Evolutionary conservation across 345 rosid species (phyloP).

Genomic region (Populus nigra): DNA sequence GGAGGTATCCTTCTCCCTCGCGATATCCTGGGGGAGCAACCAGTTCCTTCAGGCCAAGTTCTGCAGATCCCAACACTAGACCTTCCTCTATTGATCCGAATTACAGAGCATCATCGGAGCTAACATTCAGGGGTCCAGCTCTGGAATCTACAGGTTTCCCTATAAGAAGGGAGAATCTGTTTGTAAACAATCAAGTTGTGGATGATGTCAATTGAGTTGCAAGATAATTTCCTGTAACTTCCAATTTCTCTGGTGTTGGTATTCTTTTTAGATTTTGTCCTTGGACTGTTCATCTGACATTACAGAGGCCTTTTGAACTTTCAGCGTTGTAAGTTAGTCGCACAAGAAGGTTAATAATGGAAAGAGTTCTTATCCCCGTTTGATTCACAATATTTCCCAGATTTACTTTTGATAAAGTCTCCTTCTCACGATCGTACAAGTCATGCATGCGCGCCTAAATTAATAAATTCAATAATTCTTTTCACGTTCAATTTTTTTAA

Average conservation of each 20-base stretch:
- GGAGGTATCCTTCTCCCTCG: conserved; percentile 68
- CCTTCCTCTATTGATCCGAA: conserved; percentile 52
- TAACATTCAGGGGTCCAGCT: conserved; percentile 56
- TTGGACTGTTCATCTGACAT: conserved; percentile 9
- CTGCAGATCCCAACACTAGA: conserved; percentile 53
- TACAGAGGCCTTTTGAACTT: conserved; percentile 15
- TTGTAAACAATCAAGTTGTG: conserved; percentile 51
- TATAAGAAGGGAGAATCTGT: conserved; percentile 62
- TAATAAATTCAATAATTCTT: too few species aligned
- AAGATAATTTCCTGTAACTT: conserved; percentile 7
- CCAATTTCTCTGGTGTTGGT: conserved; percentile 8
- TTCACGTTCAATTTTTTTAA: too few species aligned
- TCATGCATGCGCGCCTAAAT: too few species aligned
- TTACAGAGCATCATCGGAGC: conserved; percentile 60
- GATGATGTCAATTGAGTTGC: conserved; percentile 50
- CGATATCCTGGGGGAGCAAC: conserved; percentile 59
- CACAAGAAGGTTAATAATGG: conserved; percentile 14
- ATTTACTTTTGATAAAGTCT: neutral
- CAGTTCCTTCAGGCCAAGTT: conserved; percentile 54
- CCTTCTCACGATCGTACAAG: too few species aligned
- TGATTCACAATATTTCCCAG: neutral
- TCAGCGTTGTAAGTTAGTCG: conserved; percentile 18
- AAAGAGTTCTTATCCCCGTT: neutral
- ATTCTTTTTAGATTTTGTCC: conserved; percentile 8
- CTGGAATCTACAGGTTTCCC: conserved; percentile 58